phyloP scores from a whole-genome alignment of 257 asterid genomes.

The Jasminum sambac region DNA sequence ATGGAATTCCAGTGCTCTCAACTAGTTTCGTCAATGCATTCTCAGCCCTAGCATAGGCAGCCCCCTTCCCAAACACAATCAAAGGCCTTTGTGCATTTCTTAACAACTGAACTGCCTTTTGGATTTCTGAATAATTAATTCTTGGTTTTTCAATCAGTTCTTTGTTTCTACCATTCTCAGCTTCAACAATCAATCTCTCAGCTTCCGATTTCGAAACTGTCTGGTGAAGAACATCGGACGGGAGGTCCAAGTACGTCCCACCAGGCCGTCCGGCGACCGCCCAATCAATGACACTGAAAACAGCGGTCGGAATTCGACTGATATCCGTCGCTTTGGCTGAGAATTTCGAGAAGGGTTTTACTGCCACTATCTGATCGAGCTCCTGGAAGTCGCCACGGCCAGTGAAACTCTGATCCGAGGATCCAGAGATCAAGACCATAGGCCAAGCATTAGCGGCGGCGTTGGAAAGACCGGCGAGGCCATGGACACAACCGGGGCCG shows the following conservation, averaged over 20 bases:
- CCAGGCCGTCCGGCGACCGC: conserved; percentile 71
- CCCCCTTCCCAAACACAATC: conserved; percentile 91
- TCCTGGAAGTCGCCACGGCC: conserved; percentile 94
- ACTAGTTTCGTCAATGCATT: conserved; percentile 52
- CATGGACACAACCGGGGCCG: conserved; percentile 96
- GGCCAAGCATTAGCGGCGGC: conserved; percentile 86
- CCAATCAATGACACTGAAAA: conserved; percentile 64
- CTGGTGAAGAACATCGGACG: conserved; percentile 79
- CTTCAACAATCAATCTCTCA: conserved; percentile 48
- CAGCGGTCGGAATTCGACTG: conserved; percentile 49
- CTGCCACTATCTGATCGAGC: conserved; percentile 78
- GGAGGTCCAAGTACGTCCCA: conserved; percentile 79
- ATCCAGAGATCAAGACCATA: conserved; percentile 83
- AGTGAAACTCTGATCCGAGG: conserved; percentile 67
- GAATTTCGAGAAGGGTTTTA: conserved; percentile 72
- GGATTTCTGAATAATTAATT: conserved; percentile 38
- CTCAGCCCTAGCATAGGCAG: conserved; percentile 74
- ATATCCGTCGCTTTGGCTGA: conserved; percentile 72
- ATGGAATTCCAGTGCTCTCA: conserved; percentile 77
- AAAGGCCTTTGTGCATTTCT: conserved; percentile 81
- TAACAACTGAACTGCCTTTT: conserved; percentile 64
- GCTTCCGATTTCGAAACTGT: conserved; percentile 57
- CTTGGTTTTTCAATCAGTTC: conserved; percentile 39
- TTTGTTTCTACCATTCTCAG: conserved; percentile 42
- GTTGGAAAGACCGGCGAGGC: conserved; percentile 89